Base-by-base conservation (phyloP, 2,329 filamentous ascomycete genomes). In the Sphaerulina populicola region DNA sequence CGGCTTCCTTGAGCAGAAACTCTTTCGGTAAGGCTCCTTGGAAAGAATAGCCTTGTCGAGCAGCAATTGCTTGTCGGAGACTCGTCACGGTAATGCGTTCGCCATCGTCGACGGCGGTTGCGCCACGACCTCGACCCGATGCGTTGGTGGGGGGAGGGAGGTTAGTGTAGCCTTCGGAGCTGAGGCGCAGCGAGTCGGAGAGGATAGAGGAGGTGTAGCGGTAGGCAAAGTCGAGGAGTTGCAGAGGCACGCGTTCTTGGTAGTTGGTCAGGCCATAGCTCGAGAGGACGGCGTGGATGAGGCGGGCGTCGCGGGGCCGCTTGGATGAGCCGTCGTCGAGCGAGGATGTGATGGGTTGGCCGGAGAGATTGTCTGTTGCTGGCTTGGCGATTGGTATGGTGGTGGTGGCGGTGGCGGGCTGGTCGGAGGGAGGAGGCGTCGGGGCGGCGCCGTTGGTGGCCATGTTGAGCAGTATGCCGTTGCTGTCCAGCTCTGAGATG, bases 171-270 rank as follows among this genome's bases (percentile, higher is more conserved):
- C 83, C 83, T 66, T 88, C 84, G 6, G 79, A 77, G 5, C 78
- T 76, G 23, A 87, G 77, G 62, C 86, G 82, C 12, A 87, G 70
- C 6, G 81, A 83, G 70, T 89, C 85, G 58, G 74, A 80, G 15
- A 90, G 79, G 33, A 90, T 76, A 51, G 79, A 77, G 1, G 81
- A 81, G 8, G 84, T 87, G 74, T 89, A 86, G 35, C 87, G 82
- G 76, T 93, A 93, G 44, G 87, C 85, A 65, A 91, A 91, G 72
- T 93, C 87, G 66, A 93, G 82, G 44, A 93, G 81, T 52, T 90
- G 81, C 0, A 91, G 78, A 0, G 87, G 87, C 1, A 93, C 86
- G 62, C 87, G 86, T 67, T 85, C 80, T 68, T 91, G 86, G 74
- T 88, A 93, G 37, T 83, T 77, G 4, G 83, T 82, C 8, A 91